These are phyloP conservation scores for Fusarium sp. DNA, from an alignment of 2,329 filamentous ascomycete species.

Conservation along the genomic window DNA sequence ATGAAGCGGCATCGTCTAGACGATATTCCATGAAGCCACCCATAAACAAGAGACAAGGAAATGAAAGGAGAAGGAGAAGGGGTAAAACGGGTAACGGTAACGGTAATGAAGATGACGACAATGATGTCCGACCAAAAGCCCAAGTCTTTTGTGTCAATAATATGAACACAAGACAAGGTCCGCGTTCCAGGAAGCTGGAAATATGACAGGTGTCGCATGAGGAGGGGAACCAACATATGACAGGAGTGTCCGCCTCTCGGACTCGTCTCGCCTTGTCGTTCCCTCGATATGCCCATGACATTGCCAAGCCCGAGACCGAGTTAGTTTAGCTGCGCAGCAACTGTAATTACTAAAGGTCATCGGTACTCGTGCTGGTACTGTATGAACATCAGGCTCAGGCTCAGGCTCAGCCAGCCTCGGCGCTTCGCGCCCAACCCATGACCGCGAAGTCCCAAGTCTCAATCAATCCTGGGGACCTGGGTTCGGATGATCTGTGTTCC, in stretches of 20 bases:
- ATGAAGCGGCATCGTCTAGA: constrained; percentile 35
- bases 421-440: constrained; percentile 21
- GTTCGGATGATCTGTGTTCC: constrained; percentile 13
- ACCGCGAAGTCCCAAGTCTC: not conserved
- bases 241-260: not conserved
- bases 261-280: not conserved
- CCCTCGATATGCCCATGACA: not conserved
- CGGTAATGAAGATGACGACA: not conserved
- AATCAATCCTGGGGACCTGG: not conserved
- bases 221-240: constrained; percentile 24
- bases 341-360: not conserved
- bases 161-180: not conserved
- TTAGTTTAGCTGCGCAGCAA: not conserved
- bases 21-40: constrained; percentile 21
- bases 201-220: constrained; percentile 8
- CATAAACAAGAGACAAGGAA: not conserved
- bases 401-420: constrained; percentile 16
- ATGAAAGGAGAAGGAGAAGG: not conserved
- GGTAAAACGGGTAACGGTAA: not conserved
- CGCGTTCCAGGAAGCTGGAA: constrained; percentile 32
- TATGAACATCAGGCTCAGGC: not conserved
- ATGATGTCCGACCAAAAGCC: not conserved
- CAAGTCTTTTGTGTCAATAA: not conserved
- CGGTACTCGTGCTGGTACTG: not conserved
- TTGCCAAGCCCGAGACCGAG: not conserved